Base-by-base conservation (phyloP, 2,329 filamentous ascomycete genomes). In the Aureobasidium sp. region DNA sequence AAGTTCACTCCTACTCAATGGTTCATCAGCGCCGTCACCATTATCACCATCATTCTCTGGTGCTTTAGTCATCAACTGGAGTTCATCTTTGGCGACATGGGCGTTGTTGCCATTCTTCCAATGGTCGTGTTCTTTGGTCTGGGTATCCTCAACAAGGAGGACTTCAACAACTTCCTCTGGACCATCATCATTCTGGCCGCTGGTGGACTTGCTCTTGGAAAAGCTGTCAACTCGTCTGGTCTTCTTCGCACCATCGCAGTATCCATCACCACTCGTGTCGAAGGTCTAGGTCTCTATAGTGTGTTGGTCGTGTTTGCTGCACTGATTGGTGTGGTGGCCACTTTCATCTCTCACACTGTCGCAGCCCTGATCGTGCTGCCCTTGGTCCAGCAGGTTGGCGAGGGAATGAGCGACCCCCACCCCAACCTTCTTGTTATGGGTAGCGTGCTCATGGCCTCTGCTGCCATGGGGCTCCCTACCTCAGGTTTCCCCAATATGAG, bases 91-190 rank as follows among this genome's bases (percentile, higher is more conserved):
- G 94, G 94, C 61, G 93, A 99, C 72, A 99, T 99, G 94, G 94
- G 94, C 59, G 92, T 99, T 59, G 89, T 99, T 46, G 95, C 94
- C 63, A 96, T 99, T 71, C 91, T 99, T 64, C 94, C 94, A 6
- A 88, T 99, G 57, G 89, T 96, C 3, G 81, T 97, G 46, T 99
- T 99, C 82, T 99, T 99, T 70, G 94, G 94, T 61, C 92, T 92
- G 1, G 94, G 94, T 12, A 93, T 97, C 67, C 81, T 99, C 36
- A 97, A 92, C 53, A 99, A 97, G 77, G 94, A 97, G 76, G 94
- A 99, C 77, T 99, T 99, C 74, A 99, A 99, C 80, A 99, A 99
- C 75, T 99, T 99, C 75, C 88, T 97, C 43, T 99, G 94, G 94
- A 99, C 95, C 24, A 99, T 99, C 75, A 97, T 99, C 76, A 97